Conservation (phyloP, 2,329 filamentous ascomycete genomes). For the Colletotrichum endophyticum region DNA sequence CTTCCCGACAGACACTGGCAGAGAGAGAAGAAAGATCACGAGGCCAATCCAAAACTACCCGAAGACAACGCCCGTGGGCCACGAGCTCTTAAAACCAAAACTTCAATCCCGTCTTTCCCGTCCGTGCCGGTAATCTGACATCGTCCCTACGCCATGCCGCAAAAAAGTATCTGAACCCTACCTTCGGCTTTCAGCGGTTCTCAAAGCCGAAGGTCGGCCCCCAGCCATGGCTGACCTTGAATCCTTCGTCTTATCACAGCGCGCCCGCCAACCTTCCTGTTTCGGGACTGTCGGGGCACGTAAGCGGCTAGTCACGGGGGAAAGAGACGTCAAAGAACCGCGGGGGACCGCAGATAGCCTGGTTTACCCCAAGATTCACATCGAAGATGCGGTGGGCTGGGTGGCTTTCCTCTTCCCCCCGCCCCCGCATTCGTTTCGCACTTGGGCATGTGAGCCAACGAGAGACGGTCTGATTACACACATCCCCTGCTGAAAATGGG, state of each 20-base stretch:
- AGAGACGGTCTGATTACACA: constrained; percentile 2
- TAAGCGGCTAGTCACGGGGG: background rate
- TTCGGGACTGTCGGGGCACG: background rate
- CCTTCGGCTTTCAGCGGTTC: constrained; percentile 13
- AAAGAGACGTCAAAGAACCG: background rate
- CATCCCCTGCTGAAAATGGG: background rate
- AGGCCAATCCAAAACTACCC: background rate
- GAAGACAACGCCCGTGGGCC: background rate
- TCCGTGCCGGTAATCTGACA: background rate
- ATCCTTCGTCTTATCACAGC: background rate
- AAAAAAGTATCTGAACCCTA: background rate
- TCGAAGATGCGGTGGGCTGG: background rate
- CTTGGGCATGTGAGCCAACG: constrained; percentile 13
- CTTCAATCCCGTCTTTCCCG: background rate
- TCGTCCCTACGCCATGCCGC: background rate
- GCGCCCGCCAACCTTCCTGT: background rate
- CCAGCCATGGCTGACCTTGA: background rate
- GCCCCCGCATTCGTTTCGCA: constrained; percentile 8
- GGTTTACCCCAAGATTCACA: constrained; percentile 8
- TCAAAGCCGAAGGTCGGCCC: background rate
- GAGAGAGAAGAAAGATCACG: background rate
- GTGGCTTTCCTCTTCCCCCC: background rate
- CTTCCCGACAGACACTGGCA: background rate
- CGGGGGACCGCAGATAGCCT: background rate
- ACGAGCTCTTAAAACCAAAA: background rate